Base-by-base conservation (phyloP, 163 green algal species). In the Scenedesmus sp. region DNA sequence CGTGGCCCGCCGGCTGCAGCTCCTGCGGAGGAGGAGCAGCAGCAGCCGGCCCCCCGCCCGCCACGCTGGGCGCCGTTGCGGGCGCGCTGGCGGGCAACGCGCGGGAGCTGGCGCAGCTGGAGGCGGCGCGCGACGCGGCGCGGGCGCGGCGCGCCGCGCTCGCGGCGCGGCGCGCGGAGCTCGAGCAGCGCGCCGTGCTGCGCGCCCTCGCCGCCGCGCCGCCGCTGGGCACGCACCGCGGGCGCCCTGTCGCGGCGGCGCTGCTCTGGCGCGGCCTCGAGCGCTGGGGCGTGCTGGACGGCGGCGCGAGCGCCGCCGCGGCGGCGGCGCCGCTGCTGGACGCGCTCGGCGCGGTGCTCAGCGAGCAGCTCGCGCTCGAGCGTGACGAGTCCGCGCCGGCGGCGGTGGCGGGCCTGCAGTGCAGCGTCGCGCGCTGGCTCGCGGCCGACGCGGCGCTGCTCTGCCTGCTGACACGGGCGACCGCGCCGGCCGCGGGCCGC, bases 111-210 rank as follows among this genome's bases (percentile, higher is more conserved):
- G 18, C 5, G 24, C 63, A 39, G 74, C 74, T 28, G 74, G n/a
- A 81, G 42, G 63, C 66, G n/a, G 48, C 50, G 3, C 24, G 75
- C 51, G 15, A 75, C 34, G 28, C 51, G 26, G 26, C 75, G 26
- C 39, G 75, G 26, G 9, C 18, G 22, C 50, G 60, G 36, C 74
- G 74, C 34, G 22, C 31, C 15, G 20, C 54, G 15, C 53, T 81
- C n/a, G 26, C 39, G 36, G n/a, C 34, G 73, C 24, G 57, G 73
- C 22, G 31, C 45, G 71, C 60, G 4, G 48, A 85, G 54, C 51
- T 87, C 65, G 73, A 88, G 80, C 84, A 88, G 64, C 64, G 84
- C 26, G 76, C 63, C 31, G 29, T 86, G 50, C 33, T 34, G 24
- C 26, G 45, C 7, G 45, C 74, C 3, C 20, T n/a, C 17, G 47